phyloP scores from a whole-genome alignment of 2,329 filamentous ascomycete species.

The Colletotrichum eleusines region DNA sequence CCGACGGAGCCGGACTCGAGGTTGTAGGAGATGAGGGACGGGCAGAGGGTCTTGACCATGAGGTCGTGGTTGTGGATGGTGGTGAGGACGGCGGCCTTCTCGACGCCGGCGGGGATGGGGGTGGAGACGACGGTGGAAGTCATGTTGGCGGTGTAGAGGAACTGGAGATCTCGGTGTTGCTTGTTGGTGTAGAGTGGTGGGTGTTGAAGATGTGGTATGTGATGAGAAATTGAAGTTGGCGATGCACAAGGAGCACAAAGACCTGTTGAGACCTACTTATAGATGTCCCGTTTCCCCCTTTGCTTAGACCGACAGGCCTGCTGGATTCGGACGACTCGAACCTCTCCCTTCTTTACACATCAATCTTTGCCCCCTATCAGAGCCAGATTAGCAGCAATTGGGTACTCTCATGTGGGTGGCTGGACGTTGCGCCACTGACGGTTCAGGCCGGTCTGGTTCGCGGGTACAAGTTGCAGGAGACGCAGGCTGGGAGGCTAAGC shows the following conservation, averaged over 20 bases:
- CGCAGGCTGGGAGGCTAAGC: constrained; percentile 36
- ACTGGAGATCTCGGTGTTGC: not conserved
- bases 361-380: not conserved
- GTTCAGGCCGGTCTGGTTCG: constrained; percentile 12
- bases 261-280: constrained; percentile 31
- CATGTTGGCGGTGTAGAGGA: constrained; percentile 15
- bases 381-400: not conserved
- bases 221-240: constrained; percentile 3
- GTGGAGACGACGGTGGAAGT: constrained; percentile 29
- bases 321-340: constrained; percentile 20
- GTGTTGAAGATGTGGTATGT: not conserved
- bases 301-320: constrained; percentile 20
- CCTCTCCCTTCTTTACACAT: not conserved
- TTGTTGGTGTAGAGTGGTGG: not conserved
- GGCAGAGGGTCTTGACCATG: constrained; percentile 41
- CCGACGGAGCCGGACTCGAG: constrained; percentile 35
- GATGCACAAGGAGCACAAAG: constrained; percentile 24
- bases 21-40: constrained; percentile 36
- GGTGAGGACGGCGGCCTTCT: constrained; percentile 23
- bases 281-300: constrained; percentile 16
- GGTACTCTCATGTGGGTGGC: constrained; percentile 9
- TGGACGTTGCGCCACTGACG: constrained; percentile 31
- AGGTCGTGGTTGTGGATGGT: constrained; percentile 40
- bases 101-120: constrained; percentile 38
- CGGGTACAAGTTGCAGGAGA: constrained; percentile 34